Conservation (phyloP, 106 monocot genomes). For the Dendrobium catenatum region DNA sequence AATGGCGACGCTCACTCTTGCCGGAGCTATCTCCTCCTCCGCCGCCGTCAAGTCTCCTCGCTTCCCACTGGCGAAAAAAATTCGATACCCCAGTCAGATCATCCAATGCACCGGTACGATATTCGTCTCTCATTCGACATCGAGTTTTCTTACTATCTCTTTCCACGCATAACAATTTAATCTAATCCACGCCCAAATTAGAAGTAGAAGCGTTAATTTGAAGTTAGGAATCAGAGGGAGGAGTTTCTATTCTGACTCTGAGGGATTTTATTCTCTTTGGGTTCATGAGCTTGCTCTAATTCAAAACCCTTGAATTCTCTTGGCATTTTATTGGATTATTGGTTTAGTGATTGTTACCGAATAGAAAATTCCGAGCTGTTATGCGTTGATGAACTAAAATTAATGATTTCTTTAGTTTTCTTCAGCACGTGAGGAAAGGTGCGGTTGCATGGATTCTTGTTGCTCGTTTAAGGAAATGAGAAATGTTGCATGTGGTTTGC, state of each 20-base stretch:
- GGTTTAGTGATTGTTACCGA: no score
- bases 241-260: no score
- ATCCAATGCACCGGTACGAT: neutral
- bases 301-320: neutral
- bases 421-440: slow-evolving; percentile 8
- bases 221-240: no score
- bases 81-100: neutral
- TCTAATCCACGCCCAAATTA: no score
- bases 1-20: slow-evolving; percentile 6
- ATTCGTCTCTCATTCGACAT: neutral
- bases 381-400: neutral
- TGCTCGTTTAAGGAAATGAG: slow-evolving; percentile 27
- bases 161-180: no score
- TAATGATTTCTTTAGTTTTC: neutral
- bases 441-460: neutral
- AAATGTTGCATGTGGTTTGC: slow-evolving; percentile 56
- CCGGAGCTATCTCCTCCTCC: slow-evolving; percentile 1
- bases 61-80: neutral
- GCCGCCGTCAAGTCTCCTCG: neutral
- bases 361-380: no score
- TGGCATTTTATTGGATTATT: neutral
- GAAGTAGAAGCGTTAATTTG: no score
- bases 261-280: no score
- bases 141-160: neutral
- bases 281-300: neutral